These are phyloP conservation scores for Eleusine indica DNA, from an alignment of 176 grass and related monocot species.

Conservation along the genomic window DNA sequence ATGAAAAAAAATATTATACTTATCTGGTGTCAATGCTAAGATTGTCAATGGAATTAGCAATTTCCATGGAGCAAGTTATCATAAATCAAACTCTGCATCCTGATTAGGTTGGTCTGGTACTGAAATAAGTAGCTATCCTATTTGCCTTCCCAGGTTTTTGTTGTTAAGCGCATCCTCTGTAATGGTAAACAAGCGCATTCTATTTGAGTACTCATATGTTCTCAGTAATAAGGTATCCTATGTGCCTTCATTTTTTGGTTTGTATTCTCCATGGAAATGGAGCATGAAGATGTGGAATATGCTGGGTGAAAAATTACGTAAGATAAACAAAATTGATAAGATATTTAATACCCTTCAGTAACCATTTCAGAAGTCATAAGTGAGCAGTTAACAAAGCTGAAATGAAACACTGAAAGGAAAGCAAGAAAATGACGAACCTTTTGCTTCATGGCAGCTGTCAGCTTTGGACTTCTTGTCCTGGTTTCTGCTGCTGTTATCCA, in stretches of 20 bases:
- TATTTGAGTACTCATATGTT: conserved; percentile 1
- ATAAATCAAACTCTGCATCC: background rate
- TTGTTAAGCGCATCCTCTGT: background rate
- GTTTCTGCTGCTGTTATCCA: conserved; percentile 38
- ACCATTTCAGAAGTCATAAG: background rate
- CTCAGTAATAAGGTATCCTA: background rate
- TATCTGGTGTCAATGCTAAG: background rate
- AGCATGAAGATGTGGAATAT: background rate
- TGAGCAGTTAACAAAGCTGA: conserved; percentile 21
- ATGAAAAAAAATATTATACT: background rate
- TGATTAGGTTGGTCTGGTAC: conserved; percentile 10
- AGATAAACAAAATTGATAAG: background rate
- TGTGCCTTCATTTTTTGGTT: background rate
- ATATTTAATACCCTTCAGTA: conserved; percentile 5
- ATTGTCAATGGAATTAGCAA: background rate
- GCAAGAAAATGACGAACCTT: conserved; percentile 37
- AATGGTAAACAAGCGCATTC: background rate
- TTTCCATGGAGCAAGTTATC: background rate
- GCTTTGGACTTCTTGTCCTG: conserved; percentile 30
- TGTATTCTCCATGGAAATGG: background rate
- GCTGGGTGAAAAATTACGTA: conserved; percentile 11
- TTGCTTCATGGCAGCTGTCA: conserved; percentile 5
- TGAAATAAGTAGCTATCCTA: background rate
- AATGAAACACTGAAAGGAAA: conserved; percentile 18
- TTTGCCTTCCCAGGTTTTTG: background rate